These are phyloP conservation scores for Suhomyces panamericanus DNA, from an alignment of 1,139 yeast species.

Conservation along the genomic window DNA sequence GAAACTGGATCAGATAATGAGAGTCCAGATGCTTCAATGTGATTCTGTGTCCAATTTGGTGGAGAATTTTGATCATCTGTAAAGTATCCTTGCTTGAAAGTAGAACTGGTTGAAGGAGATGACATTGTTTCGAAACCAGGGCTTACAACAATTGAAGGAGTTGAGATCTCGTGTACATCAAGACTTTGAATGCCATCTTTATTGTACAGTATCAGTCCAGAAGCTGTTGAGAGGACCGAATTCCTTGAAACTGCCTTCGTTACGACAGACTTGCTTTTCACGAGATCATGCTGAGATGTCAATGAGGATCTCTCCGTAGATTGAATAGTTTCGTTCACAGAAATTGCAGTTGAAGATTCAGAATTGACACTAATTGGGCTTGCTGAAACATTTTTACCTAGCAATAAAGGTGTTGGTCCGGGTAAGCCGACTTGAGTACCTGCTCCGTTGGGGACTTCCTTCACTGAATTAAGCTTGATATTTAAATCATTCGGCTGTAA, in stretches of 20 bases:
- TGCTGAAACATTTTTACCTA: constrained; percentile 19
- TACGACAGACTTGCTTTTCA: constrained; percentile 12
- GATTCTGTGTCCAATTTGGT: background rate
- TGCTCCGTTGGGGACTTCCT: background rate
- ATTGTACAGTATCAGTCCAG: background rate
- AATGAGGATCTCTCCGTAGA: constrained; percentile 38
- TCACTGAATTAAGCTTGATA: background rate
- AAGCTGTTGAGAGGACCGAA: constrained; percentile 3
- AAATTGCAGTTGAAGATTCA: constrained; percentile 32
- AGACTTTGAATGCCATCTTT: background rate
- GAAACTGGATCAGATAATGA: background rate
- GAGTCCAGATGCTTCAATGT: background rate
- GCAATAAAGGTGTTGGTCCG: background rate
- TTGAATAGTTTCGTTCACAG: constrained; percentile 32
- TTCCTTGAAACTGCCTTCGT: constrained; percentile 7
- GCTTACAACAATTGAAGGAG: constrained; percentile 28
- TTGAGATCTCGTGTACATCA: background rate
- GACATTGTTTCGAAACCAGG: constrained; percentile 19
- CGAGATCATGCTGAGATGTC: constrained; percentile 22
- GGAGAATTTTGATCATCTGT: constrained; percentile 13
- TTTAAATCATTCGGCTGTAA: background rate
- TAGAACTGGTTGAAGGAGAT: constrained; percentile 23
- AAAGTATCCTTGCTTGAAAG: constrained; percentile 20
- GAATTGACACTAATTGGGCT: constrained; percentile 33
- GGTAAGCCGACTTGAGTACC: background rate